Conservation (phyloP, 352 stramenopile genomes). For the Phytophthora fragariae region DNA sequence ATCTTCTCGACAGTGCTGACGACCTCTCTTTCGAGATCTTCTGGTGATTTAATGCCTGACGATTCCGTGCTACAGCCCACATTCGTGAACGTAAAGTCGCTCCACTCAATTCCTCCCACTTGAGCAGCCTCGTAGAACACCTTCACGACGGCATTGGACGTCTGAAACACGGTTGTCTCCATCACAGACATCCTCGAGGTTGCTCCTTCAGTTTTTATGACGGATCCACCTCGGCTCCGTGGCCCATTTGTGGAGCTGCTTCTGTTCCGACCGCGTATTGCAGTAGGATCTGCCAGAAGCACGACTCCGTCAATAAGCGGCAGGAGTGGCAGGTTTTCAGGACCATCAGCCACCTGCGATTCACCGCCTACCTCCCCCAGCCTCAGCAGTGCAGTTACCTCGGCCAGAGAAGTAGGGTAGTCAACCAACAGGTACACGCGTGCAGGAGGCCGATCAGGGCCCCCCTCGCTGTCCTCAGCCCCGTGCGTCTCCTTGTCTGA, state of each 20-base stretch:
- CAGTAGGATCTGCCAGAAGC: slow-evolving; percentile 45
- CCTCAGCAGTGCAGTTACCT: slow-evolving; percentile 55
- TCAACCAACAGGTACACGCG: slow-evolving; percentile 71
- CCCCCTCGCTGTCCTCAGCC: neutral
- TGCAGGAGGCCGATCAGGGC: slow-evolving; percentile 16
- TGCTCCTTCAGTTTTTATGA: slow-evolving; percentile 6
- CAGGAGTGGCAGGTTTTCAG: slow-evolving; percentile 43
- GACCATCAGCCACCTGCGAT: slow-evolving; percentile 13
- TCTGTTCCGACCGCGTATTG: slow-evolving; percentile 15
- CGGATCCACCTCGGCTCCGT: neutral
- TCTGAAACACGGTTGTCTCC: slow-evolving; percentile 50
- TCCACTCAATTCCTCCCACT: slow-evolving; percentile 72
- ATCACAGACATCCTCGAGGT: neutral
- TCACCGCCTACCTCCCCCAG: slow-evolving; percentile 43
- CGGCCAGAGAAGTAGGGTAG: slow-evolving; percentile 59
- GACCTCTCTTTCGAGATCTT: slow-evolving; percentile 51
- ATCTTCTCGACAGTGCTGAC: slow-evolving; percentile 40
- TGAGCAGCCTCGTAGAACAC: slow-evolving; percentile 48
- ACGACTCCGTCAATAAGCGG: slow-evolving; percentile 71
- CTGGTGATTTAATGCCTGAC: slow-evolving; percentile 27
- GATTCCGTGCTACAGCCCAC: slow-evolving; percentile 39
- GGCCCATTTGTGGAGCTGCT: slow-evolving; percentile 7
- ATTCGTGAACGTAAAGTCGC: slow-evolving; percentile 76
- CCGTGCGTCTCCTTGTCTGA: neutral
- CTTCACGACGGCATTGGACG: slow-evolving; percentile 46